Conservation (phyloP, 495 filamentous ascomycete species). For the Podospora pseudoanserina region DNA sequence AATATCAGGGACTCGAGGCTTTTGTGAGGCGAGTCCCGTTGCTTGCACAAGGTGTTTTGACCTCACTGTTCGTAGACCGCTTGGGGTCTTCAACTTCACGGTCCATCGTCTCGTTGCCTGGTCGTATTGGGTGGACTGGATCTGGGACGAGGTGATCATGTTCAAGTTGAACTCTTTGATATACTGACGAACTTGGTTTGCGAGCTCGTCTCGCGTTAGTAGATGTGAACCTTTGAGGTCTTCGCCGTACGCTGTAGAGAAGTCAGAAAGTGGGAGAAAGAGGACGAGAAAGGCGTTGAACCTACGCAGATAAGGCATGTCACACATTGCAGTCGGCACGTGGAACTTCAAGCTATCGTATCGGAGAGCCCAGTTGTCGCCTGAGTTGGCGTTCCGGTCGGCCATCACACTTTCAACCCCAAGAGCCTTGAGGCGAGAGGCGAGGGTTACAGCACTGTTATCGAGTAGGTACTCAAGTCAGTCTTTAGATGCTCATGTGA, state of each 20-base stretch:
- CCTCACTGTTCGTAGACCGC: conserved; percentile 9
- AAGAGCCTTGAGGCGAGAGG: conserved; percentile 35
- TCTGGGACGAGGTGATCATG: conserved; percentile 26
- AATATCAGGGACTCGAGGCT: conserved; percentile 28
- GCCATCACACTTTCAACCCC: conserved; percentile 34
- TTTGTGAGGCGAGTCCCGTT: conserved; percentile 28
- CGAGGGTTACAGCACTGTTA: conserved; percentile 26
- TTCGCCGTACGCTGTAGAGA: conserved; percentile 18
- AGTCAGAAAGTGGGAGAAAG: not conserved
- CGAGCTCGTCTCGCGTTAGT: conserved; percentile 28
- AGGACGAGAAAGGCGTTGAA: not conserved
- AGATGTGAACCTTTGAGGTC: conserved; percentile 13
- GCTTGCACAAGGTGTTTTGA: conserved; percentile 36
- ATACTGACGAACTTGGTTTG: conserved; percentile 27
- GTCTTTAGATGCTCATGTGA: not conserved
- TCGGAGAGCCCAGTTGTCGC: conserved; percentile 36
- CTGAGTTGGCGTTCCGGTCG: conserved; percentile 30
- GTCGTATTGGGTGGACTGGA: conserved; percentile 27
- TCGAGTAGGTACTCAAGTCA: not conserved
- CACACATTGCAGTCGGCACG: conserved; percentile 27
- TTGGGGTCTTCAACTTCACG: conserved; percentile 18
- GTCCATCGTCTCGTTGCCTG: conserved; percentile 22
- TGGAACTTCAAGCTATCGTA: conserved; percentile 37
- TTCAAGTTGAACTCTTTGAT: conserved; percentile 29
- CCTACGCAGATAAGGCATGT: conserved; percentile 30